Evolutionary conservation across 768 basidiomycete species (phyloP), one percentile per base, ranked within the genome.

Genomic region (Leccinum truebloodii): DNA sequence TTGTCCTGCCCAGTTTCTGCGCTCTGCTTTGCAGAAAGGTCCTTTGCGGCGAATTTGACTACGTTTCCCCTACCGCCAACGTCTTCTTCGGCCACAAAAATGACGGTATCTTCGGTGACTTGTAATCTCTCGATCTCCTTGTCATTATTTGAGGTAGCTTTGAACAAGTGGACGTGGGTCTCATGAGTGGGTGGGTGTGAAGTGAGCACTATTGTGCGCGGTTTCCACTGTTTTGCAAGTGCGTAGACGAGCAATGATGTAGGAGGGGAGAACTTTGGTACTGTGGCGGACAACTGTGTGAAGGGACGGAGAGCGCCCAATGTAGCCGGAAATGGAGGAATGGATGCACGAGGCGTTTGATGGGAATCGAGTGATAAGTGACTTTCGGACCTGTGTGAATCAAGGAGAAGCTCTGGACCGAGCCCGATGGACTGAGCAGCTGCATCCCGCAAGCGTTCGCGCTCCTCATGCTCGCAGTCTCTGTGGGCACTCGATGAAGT

Each of bases 391-490:
- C 50, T 65, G 62, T 71, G 73, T 5, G 74, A 63, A 35, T 75
- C 71, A 26, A 81, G 79, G n/a, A 81, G 67, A 49, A 84, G 76
- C 35, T 80, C 80, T 10, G 83, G 81, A 58, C 78, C 81, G 34
- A 92, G 77, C 6, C 91, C 91, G 52, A 93, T 86, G 13, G 87
- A 83, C 67, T 90, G 86, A 0, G 90, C 91, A 18, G 91, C 91
- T 41, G 83, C 85, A 57, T 88, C 87, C 34, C 89, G 78, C 34
- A 93, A 75, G n/a, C 89, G 83, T 63, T 88, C 83, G 10, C 91
- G 83, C 66, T 92, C 90, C 67, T 87, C 86, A 52, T 83, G 79
- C 66, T 92, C 90, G 50, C 78, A 81, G 63, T 89, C 85, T 52
- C 14, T 63, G 55, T 68, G 65, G 3, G 68, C 30, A 8, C 53